These are phyloP conservation scores for Hydnomerulius pinastri DNA, from an alignment of 768 basidiomycete species.

Conservation along the genomic window DNA sequence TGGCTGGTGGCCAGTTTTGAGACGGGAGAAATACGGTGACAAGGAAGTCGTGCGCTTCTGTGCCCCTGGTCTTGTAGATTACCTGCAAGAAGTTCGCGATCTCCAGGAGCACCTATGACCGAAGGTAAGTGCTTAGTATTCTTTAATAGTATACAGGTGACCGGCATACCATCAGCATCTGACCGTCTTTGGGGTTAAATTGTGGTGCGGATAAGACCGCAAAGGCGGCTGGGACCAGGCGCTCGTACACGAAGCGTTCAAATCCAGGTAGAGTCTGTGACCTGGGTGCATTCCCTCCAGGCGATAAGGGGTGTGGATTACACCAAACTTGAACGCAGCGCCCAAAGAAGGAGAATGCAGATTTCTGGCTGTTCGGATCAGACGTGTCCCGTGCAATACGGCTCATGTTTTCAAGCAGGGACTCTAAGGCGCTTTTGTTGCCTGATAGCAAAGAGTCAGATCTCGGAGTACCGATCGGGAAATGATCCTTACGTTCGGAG, in stretches of 20 bases:
- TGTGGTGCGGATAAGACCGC: constrained; percentile 73
- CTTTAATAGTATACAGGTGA: not conserved
- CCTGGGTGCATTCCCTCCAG: constrained; percentile 35
- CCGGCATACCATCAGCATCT: constrained; percentile 71
- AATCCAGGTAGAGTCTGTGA: constrained; percentile 74
- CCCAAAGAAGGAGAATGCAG: constrained; percentile 78
- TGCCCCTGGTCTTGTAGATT: constrained; percentile 72
- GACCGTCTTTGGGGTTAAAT: constrained; percentile 89
- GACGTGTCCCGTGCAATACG: constrained; percentile 72
- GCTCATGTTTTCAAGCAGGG: constrained; percentile 73
- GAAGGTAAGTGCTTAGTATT: not conserved
- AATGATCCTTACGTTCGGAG: constrained; percentile 67
- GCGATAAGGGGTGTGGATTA: constrained; percentile 41
- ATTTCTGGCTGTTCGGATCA: constrained; percentile 75
- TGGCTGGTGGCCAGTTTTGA: constrained; percentile 82
- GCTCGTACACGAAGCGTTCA: constrained; percentile 88
- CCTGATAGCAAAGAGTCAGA: constrained; percentile 34
- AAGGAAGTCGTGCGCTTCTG: constrained; percentile 84
- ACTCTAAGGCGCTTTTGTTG: constrained; percentile 70
- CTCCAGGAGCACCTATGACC: constrained; percentile 78
- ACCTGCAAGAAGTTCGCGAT: constrained; percentile 83
- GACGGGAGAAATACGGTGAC: constrained; percentile 80
- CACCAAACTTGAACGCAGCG: constrained; percentile 72
- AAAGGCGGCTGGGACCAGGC: constrained; percentile 80
- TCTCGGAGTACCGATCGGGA: constrained; percentile 2